Evolutionary conservation across 768 basidiomycete genomes (phyloP), one percentile per base, ranked within the genome.

Genomic region (Naematelia aurantialba): DNA sequence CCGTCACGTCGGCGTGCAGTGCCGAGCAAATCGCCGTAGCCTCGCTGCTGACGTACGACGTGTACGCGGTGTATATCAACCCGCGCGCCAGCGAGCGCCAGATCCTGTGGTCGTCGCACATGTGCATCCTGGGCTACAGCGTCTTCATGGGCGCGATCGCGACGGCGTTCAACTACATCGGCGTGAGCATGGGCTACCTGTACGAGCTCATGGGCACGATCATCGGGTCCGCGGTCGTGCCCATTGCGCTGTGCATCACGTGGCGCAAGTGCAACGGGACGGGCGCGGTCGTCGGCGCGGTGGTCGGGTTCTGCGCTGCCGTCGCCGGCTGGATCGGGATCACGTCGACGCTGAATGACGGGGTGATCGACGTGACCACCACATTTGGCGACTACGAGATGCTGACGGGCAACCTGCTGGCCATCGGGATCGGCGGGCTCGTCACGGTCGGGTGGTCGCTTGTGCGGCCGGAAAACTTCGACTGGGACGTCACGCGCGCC

Each of bases 21-120:
- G 92, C 92, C 12, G 93, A 97, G 77, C 81, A 93, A 57, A 93
- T 97, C 66, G 93, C 91, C 0, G 89, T 92, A 1, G 91, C 89
- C 0, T 67, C 70, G 21, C 25, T 73, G 19, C 31, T 73, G 34
- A 70, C 68, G 17, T 68, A 66, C 60, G 71, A 76, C 55, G 61
- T 74, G 24, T 76, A 76, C 62, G 81, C 61, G 4, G 81, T 78
- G 57, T 91, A 93, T 71, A 82, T 94, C 77, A 92, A 94, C 71
- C 88, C 88, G 0, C 69, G 80, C 14, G 90, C 93, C 1, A 88
- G 84, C 4, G 90, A 76, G 45, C 70, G 74, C 58, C 72, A 79
- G 55, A 68, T 77, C 55, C 51, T 76, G 24, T 67, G 70, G 65
- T 54, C 60, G 8, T 63, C 58, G n/a, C 68, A 69, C 4, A 34